Conservation (phyloP, 129 eudicot species). For the Saposhnikovia divaricata region DNA sequence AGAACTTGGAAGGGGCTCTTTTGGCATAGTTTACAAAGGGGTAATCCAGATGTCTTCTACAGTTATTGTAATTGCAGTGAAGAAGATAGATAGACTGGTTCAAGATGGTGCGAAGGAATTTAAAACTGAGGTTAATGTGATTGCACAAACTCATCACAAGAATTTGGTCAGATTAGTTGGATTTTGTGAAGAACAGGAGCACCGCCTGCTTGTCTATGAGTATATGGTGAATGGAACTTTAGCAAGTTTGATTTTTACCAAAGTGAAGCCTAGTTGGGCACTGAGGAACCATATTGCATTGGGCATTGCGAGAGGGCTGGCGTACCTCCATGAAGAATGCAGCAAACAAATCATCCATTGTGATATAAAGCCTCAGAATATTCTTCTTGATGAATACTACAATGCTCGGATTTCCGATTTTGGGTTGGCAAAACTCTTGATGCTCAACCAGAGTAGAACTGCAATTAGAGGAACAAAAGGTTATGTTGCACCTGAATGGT, state of each 20-base stretch:
- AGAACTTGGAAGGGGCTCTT: neutral
- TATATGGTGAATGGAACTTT: slow-evolving; percentile 32
- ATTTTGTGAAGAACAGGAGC: too few species aligned
- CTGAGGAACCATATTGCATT: slow-evolving; percentile 26
- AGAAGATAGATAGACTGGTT: neutral
- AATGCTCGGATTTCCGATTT: neutral
- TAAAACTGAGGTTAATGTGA: too few species aligned
- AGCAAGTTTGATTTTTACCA: slow-evolving; percentile 21
- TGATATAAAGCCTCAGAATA: too few species aligned
- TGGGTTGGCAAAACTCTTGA: too few species aligned
- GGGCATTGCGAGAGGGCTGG: slow-evolving; percentile 40
- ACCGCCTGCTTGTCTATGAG: slow-evolving; percentile 22
- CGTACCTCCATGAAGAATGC: slow-evolving; percentile 53
- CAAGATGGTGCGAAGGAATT: too few species aligned
- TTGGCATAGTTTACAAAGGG: slow-evolving; percentile 2
- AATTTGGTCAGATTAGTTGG: too few species aligned
- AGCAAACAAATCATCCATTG: slow-evolving; percentile 4
- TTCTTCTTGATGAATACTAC: slow-evolving; percentile 12
- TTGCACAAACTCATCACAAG: too few species aligned
- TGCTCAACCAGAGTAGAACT: too few species aligned
- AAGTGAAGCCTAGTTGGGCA: slow-evolving; percentile 20
- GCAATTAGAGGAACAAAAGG: slow-evolving; percentile 26
- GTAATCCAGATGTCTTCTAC: neutral
- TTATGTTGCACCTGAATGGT: neutral
- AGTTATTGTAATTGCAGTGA: neutral